Conservation (phyloP, 192 early-diverging fungal species). For the Backusella luteola region DNA sequence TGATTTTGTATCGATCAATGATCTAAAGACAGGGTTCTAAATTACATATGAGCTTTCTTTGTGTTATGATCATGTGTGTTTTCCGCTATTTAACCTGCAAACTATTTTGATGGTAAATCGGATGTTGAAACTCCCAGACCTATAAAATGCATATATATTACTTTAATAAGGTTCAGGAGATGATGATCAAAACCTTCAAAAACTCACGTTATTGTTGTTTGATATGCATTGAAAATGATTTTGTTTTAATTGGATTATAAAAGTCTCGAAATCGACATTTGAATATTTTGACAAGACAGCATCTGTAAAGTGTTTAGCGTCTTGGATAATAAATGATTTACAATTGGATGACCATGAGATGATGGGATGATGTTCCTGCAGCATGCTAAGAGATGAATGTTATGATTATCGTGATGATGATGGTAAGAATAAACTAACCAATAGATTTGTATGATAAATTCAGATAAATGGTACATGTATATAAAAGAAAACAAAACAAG, state of each 20-base stretch:
- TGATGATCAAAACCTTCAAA: neutral
- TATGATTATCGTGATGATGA: neutral
- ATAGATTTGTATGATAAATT: neutral
- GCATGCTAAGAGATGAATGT: neutral
- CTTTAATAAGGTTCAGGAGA: neutral
- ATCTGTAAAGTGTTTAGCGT: neutral
- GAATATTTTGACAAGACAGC: neutral
- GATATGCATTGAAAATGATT: neutral
- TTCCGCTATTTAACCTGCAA: neutral
- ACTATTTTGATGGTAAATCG: neutral
- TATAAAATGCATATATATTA: neutral
- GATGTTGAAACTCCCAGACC: slow-evolving; percentile 1
- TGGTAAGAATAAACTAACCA: neutral
- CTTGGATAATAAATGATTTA: neutral
- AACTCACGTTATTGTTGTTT: neutral
- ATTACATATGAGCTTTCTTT: neutral
- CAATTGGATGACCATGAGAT: neutral
- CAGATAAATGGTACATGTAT: neutral
- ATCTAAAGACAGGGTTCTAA: neutral
- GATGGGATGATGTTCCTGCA: neutral
- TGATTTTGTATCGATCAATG: neutral
- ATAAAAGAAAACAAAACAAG: neutral
- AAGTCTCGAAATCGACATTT: neutral
- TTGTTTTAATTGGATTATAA: neutral
- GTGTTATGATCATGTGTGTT: neutral